These are phyloP conservation scores for Bonnemaisonia californica DNA, from an alignment of 31 red algal species.

Conservation along the genomic window DNA sequence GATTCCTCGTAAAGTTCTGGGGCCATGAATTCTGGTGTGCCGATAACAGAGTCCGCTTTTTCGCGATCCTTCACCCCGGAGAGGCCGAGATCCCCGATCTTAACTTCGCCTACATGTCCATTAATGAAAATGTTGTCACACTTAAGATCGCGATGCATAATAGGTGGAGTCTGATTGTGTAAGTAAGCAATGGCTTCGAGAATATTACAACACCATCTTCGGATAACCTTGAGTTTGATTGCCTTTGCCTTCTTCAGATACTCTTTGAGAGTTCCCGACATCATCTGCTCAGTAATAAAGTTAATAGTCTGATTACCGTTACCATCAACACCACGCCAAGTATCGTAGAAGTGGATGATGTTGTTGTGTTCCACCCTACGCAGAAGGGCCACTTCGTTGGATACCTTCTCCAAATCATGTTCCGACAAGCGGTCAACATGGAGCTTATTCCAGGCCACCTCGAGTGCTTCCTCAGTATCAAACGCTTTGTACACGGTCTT, in stretches of 20 bases:
- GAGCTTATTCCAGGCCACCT: slow-evolving; percentile 99
- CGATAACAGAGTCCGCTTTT: slow-evolving; percentile 92
- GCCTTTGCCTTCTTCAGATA: slow-evolving; percentile 91
- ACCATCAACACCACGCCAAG: slow-evolving; percentile 71
- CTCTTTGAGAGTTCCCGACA: slow-evolving; percentile 97
- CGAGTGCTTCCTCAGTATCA: slow-evolving; percentile 92
- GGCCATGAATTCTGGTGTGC: slow-evolving; percentile 99
- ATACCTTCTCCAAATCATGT: slow-evolving; percentile 84
- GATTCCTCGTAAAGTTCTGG: slow-evolving; percentile 99
- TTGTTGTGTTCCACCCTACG: slow-evolving; percentile 89
- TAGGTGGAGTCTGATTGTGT: slow-evolving; percentile 87
- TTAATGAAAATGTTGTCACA: slow-evolving; percentile 99
- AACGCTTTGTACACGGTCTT: slow-evolving; percentile 99
- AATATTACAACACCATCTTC: slow-evolving; percentile 95
- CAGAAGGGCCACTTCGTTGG: slow-evolving; percentile 90
- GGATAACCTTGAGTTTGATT: slow-evolving; percentile 97
- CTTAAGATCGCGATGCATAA: slow-evolving; percentile 99
- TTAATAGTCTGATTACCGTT: slow-evolving; percentile 77
- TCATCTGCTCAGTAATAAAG: slow-evolving; percentile 99
- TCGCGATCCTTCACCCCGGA: slow-evolving; percentile 86
- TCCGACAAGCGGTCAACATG: slow-evolving; percentile 89
- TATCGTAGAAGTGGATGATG: slow-evolving; percentile 94
- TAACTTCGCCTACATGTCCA: slow-evolving; percentile 97
- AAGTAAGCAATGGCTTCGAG: slow-evolving; percentile 97
- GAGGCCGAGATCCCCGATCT: slow-evolving; percentile 97